These are phyloP conservation scores for Mycena leptocephala DNA, from an alignment of 768 basidiomycete genomes.

Conservation along the genomic window DNA sequence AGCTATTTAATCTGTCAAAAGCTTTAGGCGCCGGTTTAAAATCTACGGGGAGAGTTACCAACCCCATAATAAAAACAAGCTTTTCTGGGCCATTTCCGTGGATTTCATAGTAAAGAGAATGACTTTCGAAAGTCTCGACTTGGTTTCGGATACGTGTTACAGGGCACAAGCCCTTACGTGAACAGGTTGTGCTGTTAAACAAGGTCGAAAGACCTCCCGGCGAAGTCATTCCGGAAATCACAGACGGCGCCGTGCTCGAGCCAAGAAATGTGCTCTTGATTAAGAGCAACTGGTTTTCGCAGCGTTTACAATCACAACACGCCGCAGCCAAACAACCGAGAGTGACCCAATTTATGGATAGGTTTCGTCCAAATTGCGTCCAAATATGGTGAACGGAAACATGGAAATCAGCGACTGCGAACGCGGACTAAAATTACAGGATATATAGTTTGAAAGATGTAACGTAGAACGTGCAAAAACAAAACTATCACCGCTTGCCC, in stretches of 20 bases:
- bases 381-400: too few relatives aligned
- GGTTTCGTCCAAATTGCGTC: too few relatives aligned
- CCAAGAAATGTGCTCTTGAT: too few relatives aligned
- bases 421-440: constrained; percentile 8
- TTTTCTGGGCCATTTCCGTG: constrained; percentile 81
- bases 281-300: too few relatives aligned
- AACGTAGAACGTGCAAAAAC: not conserved
- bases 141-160: constrained; percentile 58
- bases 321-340: not conserved
- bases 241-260: too few relatives aligned
- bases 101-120: constrained; percentile 85
- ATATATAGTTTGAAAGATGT: constrained; percentile 20
- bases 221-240: not conserved
- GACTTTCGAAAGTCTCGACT: constrained; percentile 67
- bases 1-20: constrained; percentile 69
- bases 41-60: not conserved
- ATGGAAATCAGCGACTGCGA: not conserved
- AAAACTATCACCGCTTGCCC: constrained; percentile 40
- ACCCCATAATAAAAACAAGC: constrained; percentile 74
- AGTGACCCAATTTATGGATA: not conserved
- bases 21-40: constrained; percentile 31
- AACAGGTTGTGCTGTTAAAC: constrained; percentile 74
- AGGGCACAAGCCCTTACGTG: constrained; percentile 82
- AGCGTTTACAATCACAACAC: too few relatives aligned
- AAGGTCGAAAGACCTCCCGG: constrained; percentile 46